Conservation (phyloP, 75 land plant species). For the Pinus taeda region DNA sequence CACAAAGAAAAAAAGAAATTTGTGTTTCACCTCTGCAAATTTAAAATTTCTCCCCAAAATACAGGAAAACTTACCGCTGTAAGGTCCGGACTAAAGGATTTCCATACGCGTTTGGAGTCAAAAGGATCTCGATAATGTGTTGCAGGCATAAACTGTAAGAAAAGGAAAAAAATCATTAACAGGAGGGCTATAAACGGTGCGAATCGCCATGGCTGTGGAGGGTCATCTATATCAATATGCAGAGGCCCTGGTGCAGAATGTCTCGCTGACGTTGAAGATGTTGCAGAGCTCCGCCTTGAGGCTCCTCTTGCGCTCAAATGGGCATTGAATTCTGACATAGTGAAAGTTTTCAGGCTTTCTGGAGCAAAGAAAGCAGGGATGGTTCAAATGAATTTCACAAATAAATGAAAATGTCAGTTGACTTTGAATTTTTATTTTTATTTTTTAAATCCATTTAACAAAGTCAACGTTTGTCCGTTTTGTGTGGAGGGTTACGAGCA, state of each 20-base stretch:
- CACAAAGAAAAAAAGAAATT: no score
- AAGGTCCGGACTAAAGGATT: slow-evolving; percentile 6
- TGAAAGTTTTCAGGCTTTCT: not conserved
- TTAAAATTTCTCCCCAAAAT: not conserved
- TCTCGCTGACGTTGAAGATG: no score
- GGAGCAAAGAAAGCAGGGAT: no score
- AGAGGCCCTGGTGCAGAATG: not conserved
- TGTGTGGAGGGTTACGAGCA: no score
- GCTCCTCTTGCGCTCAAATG: no score
- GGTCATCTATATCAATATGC: slow-evolving; percentile 24
- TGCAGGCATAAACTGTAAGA: slow-evolving; percentile 45
- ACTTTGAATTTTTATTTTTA: no score
- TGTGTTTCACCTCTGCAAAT: not conserved
- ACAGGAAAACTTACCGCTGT: not conserved
- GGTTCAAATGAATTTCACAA: no score
- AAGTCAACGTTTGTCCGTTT: no score
- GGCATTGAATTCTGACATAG: not conserved
- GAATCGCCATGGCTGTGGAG: slow-evolving; percentile 34
- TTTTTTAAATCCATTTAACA: no score
- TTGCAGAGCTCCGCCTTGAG: no score
- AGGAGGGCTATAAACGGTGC: slow-evolving; percentile 28
- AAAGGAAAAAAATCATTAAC: slow-evolving; percentile 24
- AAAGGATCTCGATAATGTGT: slow-evolving; percentile 50
- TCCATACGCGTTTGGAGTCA: slow-evolving; percentile 33
- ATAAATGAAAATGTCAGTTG: no score